Evolutionary conservation across 306 rosid species (phyloP), one percentile per base, ranked within the genome.

Genomic region (Cicer chorassanicum): DNA sequence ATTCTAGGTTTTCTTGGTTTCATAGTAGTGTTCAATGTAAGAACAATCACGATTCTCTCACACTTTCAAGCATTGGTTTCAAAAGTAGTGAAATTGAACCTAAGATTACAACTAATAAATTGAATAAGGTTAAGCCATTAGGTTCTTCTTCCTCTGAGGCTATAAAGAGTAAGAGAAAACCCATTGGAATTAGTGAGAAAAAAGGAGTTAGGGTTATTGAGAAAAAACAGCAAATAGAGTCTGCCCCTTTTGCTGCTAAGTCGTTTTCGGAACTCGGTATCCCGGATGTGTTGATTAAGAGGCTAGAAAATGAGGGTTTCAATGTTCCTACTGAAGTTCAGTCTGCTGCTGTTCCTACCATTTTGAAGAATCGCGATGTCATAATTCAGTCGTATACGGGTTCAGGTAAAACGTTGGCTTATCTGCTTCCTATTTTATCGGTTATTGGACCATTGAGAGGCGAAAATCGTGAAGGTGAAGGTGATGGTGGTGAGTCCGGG

Each of bases 301-400:
- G 95, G 72, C 70, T 94, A 64, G 98, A 81, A 82, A 85, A 64
- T 8, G 94, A 87, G 75, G 93, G 98, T 66, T 90, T 94, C 59
- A 72, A 63, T 1, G 87, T 85, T 81, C 98, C 98, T 0, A 93
- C 98, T 0, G 94, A 88, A 61, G 93, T 93, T 79, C 98, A 93
- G 68, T 89, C 96, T 73, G 84, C 93, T 42, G 91, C 96, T 0
- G 82, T 93, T 85, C 98, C 98, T 41, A 83, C 92, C 13, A 86
- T 91, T 78, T 86, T 91, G 21, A 68, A 91, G 68, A 81, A 83
- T 68, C 89, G 73, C 15, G 97, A 93, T 86, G 96, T 81, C 18
- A 89, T 93, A 68, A 93, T 93, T 84, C 98, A 93, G 81, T 93
- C 97, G 57, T 93, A 93, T 84, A 93, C 97, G 0, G 98, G 98